phyloP scores from a whole-genome alignment of 2,329 filamentous ascomycete species.

The Colletotrichum liaoningense region DNA sequence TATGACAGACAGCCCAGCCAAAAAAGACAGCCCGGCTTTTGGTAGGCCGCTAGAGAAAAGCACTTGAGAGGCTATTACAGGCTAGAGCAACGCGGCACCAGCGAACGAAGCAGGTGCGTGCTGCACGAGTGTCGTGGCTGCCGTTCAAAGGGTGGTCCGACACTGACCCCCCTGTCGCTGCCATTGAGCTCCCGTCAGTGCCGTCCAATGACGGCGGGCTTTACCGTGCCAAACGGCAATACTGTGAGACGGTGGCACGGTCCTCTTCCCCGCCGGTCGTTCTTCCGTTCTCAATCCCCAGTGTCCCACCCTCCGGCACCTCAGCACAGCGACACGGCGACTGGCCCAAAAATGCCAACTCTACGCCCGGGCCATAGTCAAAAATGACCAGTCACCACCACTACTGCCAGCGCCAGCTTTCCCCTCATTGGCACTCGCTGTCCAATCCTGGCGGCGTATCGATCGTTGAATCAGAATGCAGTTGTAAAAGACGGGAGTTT shows the following conservation, averaged over 20 bases:
- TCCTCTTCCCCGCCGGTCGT: conserved; percentile 5
- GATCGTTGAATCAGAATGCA: not conserved
- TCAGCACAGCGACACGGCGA: not conserved
- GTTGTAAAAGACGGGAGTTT: not conserved
- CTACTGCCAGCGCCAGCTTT: not conserved
- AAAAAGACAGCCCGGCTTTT: not conserved
- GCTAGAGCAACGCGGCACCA: conserved; percentile 32
- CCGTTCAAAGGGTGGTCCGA: conserved; percentile 52
- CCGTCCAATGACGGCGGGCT: conserved; percentile 22
- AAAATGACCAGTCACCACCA: conserved; percentile 30
- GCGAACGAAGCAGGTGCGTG: conserved; percentile 35
- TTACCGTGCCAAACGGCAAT: conserved; percentile 27
- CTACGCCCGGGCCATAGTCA: conserved; percentile 26
- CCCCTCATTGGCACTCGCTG: not conserved
- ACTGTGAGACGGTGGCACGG: conserved; percentile 7
- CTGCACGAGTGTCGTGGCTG: conserved; percentile 62
- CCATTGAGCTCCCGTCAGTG: not conserved
- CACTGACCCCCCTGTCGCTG: conserved; percentile 31
- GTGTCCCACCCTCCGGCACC: not conserved
- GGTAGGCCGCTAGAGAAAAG: not conserved
- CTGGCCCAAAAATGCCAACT: not conserved
- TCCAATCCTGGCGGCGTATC: not conserved
- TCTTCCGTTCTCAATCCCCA: conserved; percentile 5
- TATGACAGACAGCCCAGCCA: not conserved
- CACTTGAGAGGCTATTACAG: conserved; percentile 17